A percentile compares a stretch with the other conserved stretches of the same genome.
These are phyloP conservation scores for Graphiopsis chlorocephala DNA, from an alignment of 2,329 filamentous ascomycete species.

Conservation along the genomic window DNA sequence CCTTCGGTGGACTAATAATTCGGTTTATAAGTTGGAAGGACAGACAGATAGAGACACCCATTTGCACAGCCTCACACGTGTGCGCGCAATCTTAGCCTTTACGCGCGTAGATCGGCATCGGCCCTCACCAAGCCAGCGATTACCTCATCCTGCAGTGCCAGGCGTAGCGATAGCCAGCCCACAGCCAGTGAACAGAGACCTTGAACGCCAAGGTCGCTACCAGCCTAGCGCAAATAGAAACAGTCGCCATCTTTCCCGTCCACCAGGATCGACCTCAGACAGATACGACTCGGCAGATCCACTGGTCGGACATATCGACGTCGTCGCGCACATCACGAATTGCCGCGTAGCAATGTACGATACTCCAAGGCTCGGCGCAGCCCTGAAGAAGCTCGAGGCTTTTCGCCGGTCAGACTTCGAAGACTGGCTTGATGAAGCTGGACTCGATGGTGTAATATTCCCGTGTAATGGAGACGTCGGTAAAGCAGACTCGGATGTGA, in stretches of 20 bases:
- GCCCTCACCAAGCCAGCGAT: too few relatives aligned
- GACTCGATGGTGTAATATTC: constrained; percentile 46
- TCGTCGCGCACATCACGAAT: constrained; percentile 25
- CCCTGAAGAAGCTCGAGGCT: constrained; percentile 44
- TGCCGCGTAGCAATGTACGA: constrained; percentile 24
- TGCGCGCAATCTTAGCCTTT: too few relatives aligned
- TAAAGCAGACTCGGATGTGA: constrained; percentile 44
- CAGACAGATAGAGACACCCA: too few relatives aligned
- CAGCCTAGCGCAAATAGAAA: constrained; percentile 40
- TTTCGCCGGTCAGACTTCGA: constrained; percentile 48
- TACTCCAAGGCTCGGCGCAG: constrained; percentile 39
- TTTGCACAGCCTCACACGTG: too few relatives aligned
- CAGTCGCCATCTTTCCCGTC: constrained; percentile 33
- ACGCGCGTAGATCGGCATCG: too few relatives aligned
- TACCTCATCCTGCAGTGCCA: too few relatives aligned
- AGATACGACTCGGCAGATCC: constrained; percentile 27
- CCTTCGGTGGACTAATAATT: too few relatives aligned
- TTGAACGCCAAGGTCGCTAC: constrained; percentile 29
- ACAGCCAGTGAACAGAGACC: too few relatives aligned
- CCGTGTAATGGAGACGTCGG: constrained; percentile 51
- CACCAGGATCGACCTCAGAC: constrained; percentile 32
- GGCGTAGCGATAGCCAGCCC: too few relatives aligned
- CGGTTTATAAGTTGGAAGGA: too few relatives aligned
- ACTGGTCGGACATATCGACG: constrained; percentile 33
- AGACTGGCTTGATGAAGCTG: constrained; percentile 44